Evolutionary conservation across 805 yeast species (phyloP), one percentile per base, ranked within the genome.

Genomic region (Metahyphopichia silvanorum): DNA sequence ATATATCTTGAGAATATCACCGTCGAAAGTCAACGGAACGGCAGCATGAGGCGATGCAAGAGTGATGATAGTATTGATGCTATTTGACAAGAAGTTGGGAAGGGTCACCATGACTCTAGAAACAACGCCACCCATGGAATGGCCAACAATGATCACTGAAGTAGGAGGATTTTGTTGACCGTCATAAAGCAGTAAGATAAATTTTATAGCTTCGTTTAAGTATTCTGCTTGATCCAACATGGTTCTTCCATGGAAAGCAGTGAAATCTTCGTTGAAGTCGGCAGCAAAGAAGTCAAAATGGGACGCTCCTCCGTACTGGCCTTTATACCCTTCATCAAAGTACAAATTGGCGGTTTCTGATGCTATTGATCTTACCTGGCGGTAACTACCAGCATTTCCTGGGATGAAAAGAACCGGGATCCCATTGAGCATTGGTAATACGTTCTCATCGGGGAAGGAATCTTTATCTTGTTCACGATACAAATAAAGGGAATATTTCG

Each of bases 71-170:
- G 96, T 82, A 49, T 86, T 88, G 14, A 93, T 78, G 1, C 96
- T 82, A 15, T 71, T 75, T 4, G 73, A 73, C 1, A 66, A 47
- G 52, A 86, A 89, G 49, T 87, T 89, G 1, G 87, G 83, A 33
- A 91, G 59, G 0, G 94, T 79, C 5, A 86, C 70, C 77, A 89
- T 77, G 0, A 86, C 80, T 37, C 98, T 69, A 3, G 96, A 84
- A 1, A 93, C 98, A 12, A 91, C 76, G 3, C 98, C 98, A 25
- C 98, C 98, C 98, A 91, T 91, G 1, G 98, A 91, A 61, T 91
- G 98, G 2, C 87, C 96, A 1, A 91, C 43, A 0, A 91, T 53
- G 0, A 91, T 76, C 2, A 91, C 95, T 0, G 96, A 83, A 17
- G 57, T 53, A 0, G 93, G 93, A 20, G 63, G 62, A 6, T 54